A percentile compares a stretch with the other conserved stretches of the same genome.
Evolutionary conservation across 345 rosid species (phyloP).

Genomic region (Lepidium didymum): DNA sequence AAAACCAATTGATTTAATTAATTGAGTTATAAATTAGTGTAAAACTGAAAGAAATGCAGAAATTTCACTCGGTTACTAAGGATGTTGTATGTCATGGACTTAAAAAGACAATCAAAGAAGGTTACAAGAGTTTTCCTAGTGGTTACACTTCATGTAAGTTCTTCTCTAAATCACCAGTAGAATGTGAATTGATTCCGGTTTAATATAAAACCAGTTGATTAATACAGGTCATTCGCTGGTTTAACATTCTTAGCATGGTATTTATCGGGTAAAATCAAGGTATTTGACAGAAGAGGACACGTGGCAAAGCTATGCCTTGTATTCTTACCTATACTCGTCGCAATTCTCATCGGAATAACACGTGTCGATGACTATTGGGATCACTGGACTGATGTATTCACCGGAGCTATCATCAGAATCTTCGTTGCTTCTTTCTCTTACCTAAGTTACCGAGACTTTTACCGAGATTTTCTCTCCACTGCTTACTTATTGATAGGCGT

Average conservation of each 20-base stretch:
- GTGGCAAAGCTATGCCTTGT: constrained; percentile 49
- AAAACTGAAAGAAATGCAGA: constrained; percentile 31
- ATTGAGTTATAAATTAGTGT: neutral
- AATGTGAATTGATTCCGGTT: neutral
- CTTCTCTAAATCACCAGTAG: too few relatives aligned
- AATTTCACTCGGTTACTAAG: constrained; percentile 27
- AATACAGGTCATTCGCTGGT: constrained; percentile 65
- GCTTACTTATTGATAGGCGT: too few relatives aligned
- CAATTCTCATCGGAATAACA: constrained; percentile 47
- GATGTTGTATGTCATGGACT: constrained; percentile 53
- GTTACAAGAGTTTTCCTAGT: constrained; percentile 71
- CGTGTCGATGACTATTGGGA: constrained; percentile 70
- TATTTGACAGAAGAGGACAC: constrained; percentile 48
- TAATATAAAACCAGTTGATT: neutral
- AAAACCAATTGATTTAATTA: neutral
- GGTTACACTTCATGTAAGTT: constrained; percentile 57
- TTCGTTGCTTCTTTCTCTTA: constrained; percentile 41
- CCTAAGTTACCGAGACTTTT: too few relatives aligned
- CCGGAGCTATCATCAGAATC: constrained; percentile 50
- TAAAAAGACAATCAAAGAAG: constrained; percentile 43
- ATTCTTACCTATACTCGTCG: constrained; percentile 44
- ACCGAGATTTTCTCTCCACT: too few relatives aligned
- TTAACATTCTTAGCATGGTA: constrained; percentile 54
- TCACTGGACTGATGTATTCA: constrained; percentile 68
- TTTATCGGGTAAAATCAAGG: constrained; percentile 55